phyloP scores from a whole-genome alignment of 345 rosid species.

The Eucalyptus cladocalyx region DNA sequence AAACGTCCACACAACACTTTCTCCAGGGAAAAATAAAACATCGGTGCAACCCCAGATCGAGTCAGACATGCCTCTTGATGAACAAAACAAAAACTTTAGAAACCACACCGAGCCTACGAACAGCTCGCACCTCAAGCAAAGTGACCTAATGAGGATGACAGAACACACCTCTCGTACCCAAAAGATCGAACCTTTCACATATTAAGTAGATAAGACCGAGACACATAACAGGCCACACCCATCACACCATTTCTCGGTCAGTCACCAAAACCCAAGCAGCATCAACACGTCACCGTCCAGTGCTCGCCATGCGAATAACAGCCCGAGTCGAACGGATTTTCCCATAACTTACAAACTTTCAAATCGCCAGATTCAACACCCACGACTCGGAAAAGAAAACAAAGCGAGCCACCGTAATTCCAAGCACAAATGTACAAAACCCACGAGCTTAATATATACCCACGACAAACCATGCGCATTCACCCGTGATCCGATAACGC shows the following conservation, averaged over 20 bases:
- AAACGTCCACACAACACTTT: background rate
- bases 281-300: background rate
- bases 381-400: background rate
- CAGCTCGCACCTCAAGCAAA: background rate
- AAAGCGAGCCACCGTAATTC: background rate
- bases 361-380: background rate
- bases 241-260: background rate
- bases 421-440: background rate
- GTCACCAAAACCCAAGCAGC: background rate
- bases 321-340: background rate
- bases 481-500: background rate
- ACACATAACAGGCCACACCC: background rate
- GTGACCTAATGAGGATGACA: background rate
- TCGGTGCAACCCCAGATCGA: background rate
- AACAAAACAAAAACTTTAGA: background rate
- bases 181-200: background rate
- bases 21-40: background rate
- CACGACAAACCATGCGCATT: background rate
- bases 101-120: background rate
- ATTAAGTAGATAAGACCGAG: background rate
- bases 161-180: background rate
- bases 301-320: background rate
- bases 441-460: background rate
- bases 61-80: background rate
- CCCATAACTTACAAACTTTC: background rate